These are phyloP conservation scores for Podila horticola DNA, from an alignment of 192 early-diverging fungal species.

Conservation along the genomic window DNA sequence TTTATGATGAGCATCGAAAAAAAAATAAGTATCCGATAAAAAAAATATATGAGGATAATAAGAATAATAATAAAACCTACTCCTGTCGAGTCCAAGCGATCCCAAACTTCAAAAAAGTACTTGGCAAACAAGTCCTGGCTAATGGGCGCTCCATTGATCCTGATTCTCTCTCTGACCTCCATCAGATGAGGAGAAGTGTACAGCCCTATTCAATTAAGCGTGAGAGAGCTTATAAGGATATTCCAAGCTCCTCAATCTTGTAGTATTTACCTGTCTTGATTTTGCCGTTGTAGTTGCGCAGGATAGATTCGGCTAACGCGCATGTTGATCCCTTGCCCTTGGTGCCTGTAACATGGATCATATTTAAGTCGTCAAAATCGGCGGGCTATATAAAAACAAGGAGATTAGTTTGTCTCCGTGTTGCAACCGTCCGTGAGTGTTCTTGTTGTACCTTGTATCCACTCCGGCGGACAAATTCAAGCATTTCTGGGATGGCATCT, in stretches of 20 bases:
- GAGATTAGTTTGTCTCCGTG: slow-evolving; percentile 11
- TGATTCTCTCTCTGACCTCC: slow-evolving; percentile 92
- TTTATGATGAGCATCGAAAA: neutral
- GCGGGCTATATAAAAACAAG: slow-evolving; percentile 45
- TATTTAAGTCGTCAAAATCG: slow-evolving; percentile 80
- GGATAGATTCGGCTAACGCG: slow-evolving; percentile 84
- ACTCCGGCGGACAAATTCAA: slow-evolving; percentile 69
- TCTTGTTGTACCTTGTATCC: slow-evolving; percentile 72
- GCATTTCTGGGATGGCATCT: slow-evolving; percentile 72
- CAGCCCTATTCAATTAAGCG: slow-evolving; percentile 65
- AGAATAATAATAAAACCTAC: slow-evolving; percentile 11
- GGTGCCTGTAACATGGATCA: slow-evolving; percentile 87
- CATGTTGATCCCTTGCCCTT: slow-evolving; percentile 91
- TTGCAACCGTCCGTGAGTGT: neutral
- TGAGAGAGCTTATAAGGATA: neutral
- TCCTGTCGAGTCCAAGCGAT: slow-evolving; percentile 66
- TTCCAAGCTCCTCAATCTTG: neutral
- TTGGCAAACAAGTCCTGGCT: slow-evolving; percentile 67
- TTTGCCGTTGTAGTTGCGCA: slow-evolving; percentile 57
- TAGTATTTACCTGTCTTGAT: slow-evolving; percentile 37
- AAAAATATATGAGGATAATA: neutral
- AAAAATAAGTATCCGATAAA: neutral
- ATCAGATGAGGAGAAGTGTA: slow-evolving; percentile 95
- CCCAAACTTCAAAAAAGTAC: slow-evolving; percentile 91
- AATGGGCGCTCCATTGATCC: slow-evolving; percentile 89